A percentile compares a stretch with the other conserved stretches of the same genome.
phyloP scores from a whole-genome alignment of 768 basidiomycete species.

The Tephrocybe sp. region DNA sequence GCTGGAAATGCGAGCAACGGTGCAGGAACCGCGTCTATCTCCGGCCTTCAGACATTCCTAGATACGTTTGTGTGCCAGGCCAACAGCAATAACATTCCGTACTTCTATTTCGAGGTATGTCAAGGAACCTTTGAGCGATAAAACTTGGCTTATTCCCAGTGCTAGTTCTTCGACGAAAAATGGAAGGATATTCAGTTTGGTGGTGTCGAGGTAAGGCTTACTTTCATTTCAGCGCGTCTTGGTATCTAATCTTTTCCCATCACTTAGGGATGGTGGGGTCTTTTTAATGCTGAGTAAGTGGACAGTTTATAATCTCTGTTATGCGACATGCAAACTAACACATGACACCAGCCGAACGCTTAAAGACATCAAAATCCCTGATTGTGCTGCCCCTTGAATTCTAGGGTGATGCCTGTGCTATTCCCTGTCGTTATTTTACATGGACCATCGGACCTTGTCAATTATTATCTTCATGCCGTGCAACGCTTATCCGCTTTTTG shows the following conservation, averaged over 20 bases:
- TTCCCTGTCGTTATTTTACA: not conserved
- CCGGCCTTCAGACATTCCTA: slow-evolving; percentile 75
- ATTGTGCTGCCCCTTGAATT: slow-evolving; percentile 45
- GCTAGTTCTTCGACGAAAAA: slow-evolving; percentile 70
- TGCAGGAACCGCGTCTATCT: slow-evolving; percentile 56
- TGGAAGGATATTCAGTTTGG: slow-evolving; percentile 80
- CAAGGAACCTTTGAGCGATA: not conserved
- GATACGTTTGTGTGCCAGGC: slow-evolving; percentile 90
- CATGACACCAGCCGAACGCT: slow-evolving; percentile 54
- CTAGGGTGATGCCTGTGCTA: no score
- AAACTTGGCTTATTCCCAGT: not conserved
- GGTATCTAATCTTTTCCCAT: not conserved
- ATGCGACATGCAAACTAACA: not conserved
- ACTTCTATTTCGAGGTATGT: slow-evolving; percentile 82
- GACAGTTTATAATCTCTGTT: not conserved
- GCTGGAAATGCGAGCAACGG: slow-evolving; percentile 62
- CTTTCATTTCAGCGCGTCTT: not conserved
- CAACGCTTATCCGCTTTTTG: no score
- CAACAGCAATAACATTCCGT: slow-evolving; percentile 71
- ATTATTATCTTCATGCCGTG: no score
- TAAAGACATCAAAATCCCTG: slow-evolving; percentile 67
- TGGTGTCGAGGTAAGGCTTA: slow-evolving; percentile 58
- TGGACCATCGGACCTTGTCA: no score
- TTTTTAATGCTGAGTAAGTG: slow-evolving; percentile 45
- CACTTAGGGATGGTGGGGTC: slow-evolving; percentile 44